Base-by-base conservation (phyloP, 2,329 filamentous ascomycete genomes). In the Xylaria sp. region DNA sequence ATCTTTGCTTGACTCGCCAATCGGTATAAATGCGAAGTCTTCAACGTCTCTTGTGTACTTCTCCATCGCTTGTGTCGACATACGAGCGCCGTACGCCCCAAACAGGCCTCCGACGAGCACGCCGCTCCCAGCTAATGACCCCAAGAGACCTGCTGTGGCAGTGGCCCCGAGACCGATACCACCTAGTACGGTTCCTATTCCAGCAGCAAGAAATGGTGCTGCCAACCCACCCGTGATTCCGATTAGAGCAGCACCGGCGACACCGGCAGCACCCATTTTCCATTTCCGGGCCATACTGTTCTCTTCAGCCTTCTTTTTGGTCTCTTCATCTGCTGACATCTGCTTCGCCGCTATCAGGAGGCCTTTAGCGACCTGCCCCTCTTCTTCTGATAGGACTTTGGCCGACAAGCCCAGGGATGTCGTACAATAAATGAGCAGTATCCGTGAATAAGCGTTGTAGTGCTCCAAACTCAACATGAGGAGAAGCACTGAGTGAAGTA, bases 51-150 rank as follows among this genome's bases (percentile, higher is more conserved):
- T 87, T 5, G 90, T 87, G 72, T 96, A 97, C 31, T 89, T 83
- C 66, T 97, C 92, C 83, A 98, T 90, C 80, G 93, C 92, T 73
- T 92, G 88, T 35, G 89, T 87, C 0, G 91, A 91, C 83, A 96
- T 94, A 37, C 88, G 86, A 0, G 89, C 88, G 6, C 91, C 90
- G 70, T 96, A 97, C 2, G 95, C 91, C 1, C 94, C 94, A 70
- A 98, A 97, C 10, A 98, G 78, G 19, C 90, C 86, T 5, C 93
- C 94, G 7, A 96, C 89, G 13, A 94, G 80, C 6, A 94, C 85
- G 3, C 89, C 86, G 60, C 90, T 94, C 37, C 93, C 89, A 1
- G 93, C 90, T 68, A 97, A 82, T 9, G 89, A 84, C 3, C 94
- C 94, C 0, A 98, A 79, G 53, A 96, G 88, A 0, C 90, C 89